Conservation (phyloP, 2,329 filamentous ascomycete species). For the Aspergillus phoenicis region DNA sequence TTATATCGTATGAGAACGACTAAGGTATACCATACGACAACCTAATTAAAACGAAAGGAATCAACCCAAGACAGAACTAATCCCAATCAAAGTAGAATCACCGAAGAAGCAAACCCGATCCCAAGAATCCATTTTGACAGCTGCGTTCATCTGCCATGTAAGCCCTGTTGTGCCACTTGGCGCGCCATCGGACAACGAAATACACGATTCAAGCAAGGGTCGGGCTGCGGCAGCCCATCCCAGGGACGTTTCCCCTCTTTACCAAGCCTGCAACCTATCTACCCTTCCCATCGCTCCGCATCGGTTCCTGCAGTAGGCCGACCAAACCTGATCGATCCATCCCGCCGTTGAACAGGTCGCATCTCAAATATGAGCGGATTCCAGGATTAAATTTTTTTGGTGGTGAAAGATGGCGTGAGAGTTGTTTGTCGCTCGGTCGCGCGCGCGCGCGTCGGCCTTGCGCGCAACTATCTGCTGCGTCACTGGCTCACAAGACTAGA, state of each 20-base stretch:
- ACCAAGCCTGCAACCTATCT: conserved; percentile 17
- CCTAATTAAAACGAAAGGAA: too few relatives aligned
- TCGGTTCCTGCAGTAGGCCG: conserved; percentile 43
- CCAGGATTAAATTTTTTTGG: not conserved
- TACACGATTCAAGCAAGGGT: conserved; percentile 18
- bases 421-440: not conserved
- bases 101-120: not conserved
- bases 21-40: too few relatives aligned
- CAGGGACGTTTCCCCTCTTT: conserved; percentile 14
- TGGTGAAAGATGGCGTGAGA: not conserved
- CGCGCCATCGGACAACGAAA: conserved; percentile 9
- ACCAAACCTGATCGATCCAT: conserved; percentile 26
- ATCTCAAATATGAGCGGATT: conserved; percentile 14
- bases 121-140: conserved; percentile 11
- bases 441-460: not conserved
- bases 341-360: conserved; percentile 25
- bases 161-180: conserved; percentile 3
- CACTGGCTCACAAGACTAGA: not conserved
- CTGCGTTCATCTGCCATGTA: conserved; percentile 9
- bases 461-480: not conserved
- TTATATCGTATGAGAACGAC: too few relatives aligned
- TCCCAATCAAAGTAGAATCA: not conserved
- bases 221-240: conserved; percentile 1
- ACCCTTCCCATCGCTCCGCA: conserved; percentile 26
- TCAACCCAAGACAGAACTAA: not conserved